Evolutionary conservation across 2,329 filamentous ascomycete genomes (phyloP).

Genomic region (Phaeosphaeria sp.): DNA sequence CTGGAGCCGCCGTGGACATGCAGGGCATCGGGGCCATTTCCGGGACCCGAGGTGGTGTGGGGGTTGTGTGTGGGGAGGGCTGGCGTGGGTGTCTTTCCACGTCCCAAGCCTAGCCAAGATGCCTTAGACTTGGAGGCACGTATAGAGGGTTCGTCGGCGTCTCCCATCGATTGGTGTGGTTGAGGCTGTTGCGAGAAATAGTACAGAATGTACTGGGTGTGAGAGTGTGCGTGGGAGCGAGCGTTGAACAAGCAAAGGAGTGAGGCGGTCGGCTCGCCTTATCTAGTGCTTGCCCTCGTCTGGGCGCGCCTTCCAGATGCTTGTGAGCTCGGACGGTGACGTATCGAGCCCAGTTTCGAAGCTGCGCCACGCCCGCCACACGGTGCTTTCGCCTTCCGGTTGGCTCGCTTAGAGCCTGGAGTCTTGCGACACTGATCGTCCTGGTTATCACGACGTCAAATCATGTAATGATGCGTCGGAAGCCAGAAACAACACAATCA

Average conservation of each 20-base stretch:
- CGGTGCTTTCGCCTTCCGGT: neutral
- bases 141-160: conserved; percentile 60
- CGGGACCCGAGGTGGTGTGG: conserved; percentile 16
- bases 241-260: conserved; percentile 19
- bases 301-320: conserved; percentile 8
- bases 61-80: conserved; percentile 38
- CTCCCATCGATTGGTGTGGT: conserved; percentile 59
- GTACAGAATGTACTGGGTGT: neutral
- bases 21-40: conserved; percentile 16
- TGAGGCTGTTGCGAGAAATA: conserved; percentile 1
- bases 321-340: conserved; percentile 11
- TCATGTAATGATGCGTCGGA: neutral
- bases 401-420: neutral
- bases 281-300: conserved; percentile 17
- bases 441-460: neutral
- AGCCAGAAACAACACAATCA: neutral
- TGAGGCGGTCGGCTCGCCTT: conserved; percentile 29
- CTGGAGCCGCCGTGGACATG: conserved; percentile 21
- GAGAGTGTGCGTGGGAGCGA: neutral
- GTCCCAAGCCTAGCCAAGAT: conserved; percentile 53
- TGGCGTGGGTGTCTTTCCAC: conserved; percentile 38
- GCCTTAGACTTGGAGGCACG: conserved; percentile 60
- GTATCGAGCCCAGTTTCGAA: neutral
- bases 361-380: neutral
- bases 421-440: neutral